phyloP scores from a whole-genome alignment of 2,329 filamentous ascomycete species.

The Aurifilum marmelostoma region DNA sequence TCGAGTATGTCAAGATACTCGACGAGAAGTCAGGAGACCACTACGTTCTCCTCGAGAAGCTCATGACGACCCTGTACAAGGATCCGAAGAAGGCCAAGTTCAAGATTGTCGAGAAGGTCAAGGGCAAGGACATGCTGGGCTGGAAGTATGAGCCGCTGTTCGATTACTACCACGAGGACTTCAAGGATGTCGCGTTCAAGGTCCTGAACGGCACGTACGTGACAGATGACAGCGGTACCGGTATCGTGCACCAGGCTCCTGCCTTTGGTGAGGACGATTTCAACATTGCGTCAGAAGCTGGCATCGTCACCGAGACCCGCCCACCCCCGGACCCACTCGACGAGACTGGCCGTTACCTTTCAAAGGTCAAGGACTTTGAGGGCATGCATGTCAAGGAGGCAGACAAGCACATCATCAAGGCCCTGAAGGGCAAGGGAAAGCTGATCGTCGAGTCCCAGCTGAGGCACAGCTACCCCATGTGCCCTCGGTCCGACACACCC shows the following conservation, averaged over 20 bases:
- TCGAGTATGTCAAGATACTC: constrained; percentile 81
- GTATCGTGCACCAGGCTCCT: constrained; percentile 91
- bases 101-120: constrained; percentile 77
- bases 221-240: constrained; percentile 86
- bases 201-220: constrained; percentile 86
- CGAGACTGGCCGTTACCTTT: constrained; percentile 78
- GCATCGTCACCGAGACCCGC: constrained; percentile 75
- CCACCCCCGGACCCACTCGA: constrained; percentile 91
- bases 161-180: constrained; percentile 86
- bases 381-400: constrained; percentile 90
- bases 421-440: constrained; percentile 76
- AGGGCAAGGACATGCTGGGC: constrained; percentile 81
- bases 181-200: constrained; percentile 81
- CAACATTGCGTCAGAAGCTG: constrained; percentile 74
- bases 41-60: constrained; percentile 81
- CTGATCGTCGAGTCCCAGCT: constrained; percentile 85
- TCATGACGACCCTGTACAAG: constrained; percentile 85
- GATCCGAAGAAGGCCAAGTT: constrained; percentile 95
- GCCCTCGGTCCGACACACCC: constrained; percentile 91
- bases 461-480: constrained; percentile 91
- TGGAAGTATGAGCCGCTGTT: constrained; percentile 92
- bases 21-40: constrained; percentile 83
- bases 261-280: constrained; percentile 98
- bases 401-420: constrained; percentile 90
- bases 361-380: constrained; percentile 76